phyloP scores from a whole-genome alignment of 768 basidiomycete species.

The Amyloporia xantha region DNA sequence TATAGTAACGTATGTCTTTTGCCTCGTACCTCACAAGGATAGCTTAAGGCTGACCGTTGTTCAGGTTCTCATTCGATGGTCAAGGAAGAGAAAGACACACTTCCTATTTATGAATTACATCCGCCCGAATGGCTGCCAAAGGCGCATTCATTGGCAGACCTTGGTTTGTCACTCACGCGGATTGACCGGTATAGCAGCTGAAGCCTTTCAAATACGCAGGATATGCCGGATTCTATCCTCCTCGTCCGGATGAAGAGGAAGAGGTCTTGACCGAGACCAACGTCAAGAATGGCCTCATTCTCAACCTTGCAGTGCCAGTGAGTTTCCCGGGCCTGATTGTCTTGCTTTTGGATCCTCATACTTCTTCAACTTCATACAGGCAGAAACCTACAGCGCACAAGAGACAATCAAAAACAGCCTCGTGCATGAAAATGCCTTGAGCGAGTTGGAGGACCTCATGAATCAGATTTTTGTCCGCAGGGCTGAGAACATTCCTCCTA shows the following conservation, averaged over 20 bases:
- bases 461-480: slow-evolving; percentile 65
- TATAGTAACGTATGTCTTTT: no score
- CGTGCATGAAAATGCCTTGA: slow-evolving; percentile 44
- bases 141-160: slow-evolving; percentile 58
- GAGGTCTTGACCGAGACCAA: slow-evolving; percentile 59
- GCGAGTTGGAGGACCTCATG: slow-evolving; percentile 68
- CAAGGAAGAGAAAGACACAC: slow-evolving; percentile 26
- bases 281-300: slow-evolving; percentile 58
- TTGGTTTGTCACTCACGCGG: no score
- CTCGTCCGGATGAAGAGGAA: slow-evolving; percentile 68
- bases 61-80: no score
- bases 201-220: no score
- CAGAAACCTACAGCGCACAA: slow-evolving; percentile 58
- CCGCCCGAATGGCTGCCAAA: slow-evolving; percentile 73
- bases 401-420: slow-evolving; percentile 45
- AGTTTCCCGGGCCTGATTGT: slow-evolving; percentile 23
- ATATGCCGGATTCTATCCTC: slow-evolving; percentile 72
- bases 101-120: slow-evolving; percentile 52
- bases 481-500: slow-evolving; percentile 43
- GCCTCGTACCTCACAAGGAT: no score
- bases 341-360: neutral
- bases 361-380: slow-evolving; percentile 29
- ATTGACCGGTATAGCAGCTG: slow-evolving; percentile 14
- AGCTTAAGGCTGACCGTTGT: no score
- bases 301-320: slow-evolving; percentile 53